Conservation (phyloP, 352 stramenopile species). For the Phytophthora ohioensis region DNA sequence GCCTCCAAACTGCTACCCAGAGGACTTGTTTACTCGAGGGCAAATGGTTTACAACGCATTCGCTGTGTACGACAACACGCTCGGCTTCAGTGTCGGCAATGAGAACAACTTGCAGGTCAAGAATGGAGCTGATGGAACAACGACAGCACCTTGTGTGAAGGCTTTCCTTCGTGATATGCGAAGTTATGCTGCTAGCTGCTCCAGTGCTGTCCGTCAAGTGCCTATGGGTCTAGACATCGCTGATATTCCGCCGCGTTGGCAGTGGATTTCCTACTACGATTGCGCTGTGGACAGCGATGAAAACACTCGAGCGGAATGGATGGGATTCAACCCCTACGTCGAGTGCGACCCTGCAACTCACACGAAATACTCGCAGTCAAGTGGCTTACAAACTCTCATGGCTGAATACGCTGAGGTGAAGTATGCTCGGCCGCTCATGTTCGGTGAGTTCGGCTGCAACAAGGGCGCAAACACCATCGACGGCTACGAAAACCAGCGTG, state of each 20-base stretch:
- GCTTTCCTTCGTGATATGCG: conserved; percentile 66
- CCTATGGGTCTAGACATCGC: conserved; percentile 71
- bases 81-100: conserved; percentile 70
- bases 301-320: conserved; percentile 63
- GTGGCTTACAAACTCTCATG: conserved; percentile 68
- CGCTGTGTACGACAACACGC: conserved; percentile 78
- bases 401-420: conserved; percentile 55
- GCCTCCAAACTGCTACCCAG: conserved; percentile 62
- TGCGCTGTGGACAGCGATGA: conserved; percentile 64
- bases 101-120: conserved; percentile 62
- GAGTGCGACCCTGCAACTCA: conserved; percentile 68
- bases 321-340: conserved; percentile 77
- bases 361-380: conserved; percentile 63
- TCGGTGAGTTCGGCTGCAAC: conserved; percentile 84
- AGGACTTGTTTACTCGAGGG: conserved; percentile 57
- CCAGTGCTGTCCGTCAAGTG: conserved; percentile 49
- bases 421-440: conserved; percentile 70
- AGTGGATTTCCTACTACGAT: conserved; percentile 76
- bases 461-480: conserved; percentile 71
- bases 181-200: conserved; percentile 60
- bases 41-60: conserved; percentile 82
- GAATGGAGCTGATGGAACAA: conserved; percentile 39
- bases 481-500: conserved; percentile 73
- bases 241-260: conserved; percentile 58
- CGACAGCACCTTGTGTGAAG: conserved; percentile 71